Evolutionary conservation across 805 yeast species (phyloP).

Genomic region (Saccharomycopsis fermentans): DNA sequence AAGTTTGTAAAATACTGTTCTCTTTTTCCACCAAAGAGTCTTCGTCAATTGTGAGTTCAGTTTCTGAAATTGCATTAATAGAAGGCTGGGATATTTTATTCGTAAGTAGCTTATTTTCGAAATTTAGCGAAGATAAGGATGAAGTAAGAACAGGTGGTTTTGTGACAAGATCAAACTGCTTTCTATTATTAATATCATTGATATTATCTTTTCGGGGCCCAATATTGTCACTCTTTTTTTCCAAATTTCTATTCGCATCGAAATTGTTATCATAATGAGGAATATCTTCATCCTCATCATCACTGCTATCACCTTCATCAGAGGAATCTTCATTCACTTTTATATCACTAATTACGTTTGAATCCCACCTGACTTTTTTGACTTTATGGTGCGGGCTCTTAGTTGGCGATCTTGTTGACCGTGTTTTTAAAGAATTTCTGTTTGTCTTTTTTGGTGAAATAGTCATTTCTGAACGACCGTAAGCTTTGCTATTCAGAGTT

Average conservation of each 20-base stretch:
- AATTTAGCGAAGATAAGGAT: background rate
- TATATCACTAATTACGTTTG: slow-evolving; percentile 22
- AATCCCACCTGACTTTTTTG: slow-evolving; percentile 40
- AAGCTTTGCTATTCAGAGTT: background rate
- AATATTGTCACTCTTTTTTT: background rate
- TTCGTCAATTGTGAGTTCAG: background rate
- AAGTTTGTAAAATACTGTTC: background rate
- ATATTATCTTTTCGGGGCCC: background rate
- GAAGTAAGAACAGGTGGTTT: background rate
- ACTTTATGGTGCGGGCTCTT: slow-evolving; percentile 18
- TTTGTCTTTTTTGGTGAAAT: slow-evolving; percentile 21
- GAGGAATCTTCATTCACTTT: slow-evolving; percentile 5
- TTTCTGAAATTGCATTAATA: background rate
- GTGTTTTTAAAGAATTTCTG: slow-evolving; percentile 12
- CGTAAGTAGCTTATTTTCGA: background rate
- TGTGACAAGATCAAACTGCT: background rate
- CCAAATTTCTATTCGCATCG: background rate
- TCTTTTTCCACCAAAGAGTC: background rate
- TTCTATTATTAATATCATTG: slow-evolving; percentile 11
- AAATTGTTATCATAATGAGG: slow-evolving; percentile 17
- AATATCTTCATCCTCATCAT: background rate
- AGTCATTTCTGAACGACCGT: slow-evolving; percentile 10
- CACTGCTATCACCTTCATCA: slow-evolving; percentile 3
- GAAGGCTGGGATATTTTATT: background rate
- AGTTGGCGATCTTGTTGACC: slow-evolving; percentile 11